Base-by-base conservation (phyloP, 2,329 filamentous ascomycete species). In the Aspergillus aculeatus region DNA sequence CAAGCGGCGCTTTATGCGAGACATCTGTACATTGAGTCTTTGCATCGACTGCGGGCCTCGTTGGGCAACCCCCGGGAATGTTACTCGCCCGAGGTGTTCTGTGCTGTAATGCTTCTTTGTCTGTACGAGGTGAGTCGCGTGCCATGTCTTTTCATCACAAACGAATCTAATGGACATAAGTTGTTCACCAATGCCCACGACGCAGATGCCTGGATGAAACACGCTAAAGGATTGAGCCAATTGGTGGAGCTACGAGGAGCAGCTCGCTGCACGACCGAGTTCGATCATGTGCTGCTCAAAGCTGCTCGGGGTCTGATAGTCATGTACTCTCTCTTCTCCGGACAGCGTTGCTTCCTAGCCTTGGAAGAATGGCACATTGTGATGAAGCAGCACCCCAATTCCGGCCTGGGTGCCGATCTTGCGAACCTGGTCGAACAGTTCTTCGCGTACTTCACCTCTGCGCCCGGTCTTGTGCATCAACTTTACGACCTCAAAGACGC, bases 281-380 rank as follows among this genome's bases (percentile, higher is more conserved):
- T 72, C 50, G 68, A 72, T 21, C 58, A 64, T 16, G 60, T 58
- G 21, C 44, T 72, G 7, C 64, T 72, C 7, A 72, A 71, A 31
- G 62, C 66, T 4, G 65, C 68, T 1, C 62, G 70, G 21, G 69
- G 70, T 2, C 47, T 72, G 16, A 67, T 72, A 54, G 64, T 73
- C 5, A 72, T 73, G 70, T 63, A 73, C 56, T 68, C 69, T 11
- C 62, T 73, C 52, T 73, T 73, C 41, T 66, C 70, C 4, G 67
- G 67, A 1, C 62, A 70, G 51, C 35, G 61, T 50, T 73, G 69
- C 50, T 69, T 72, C 29, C 49, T 71, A 19, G 62, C 65, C 0
- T 68, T 64, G 6, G 31, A 65, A 23, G 59, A 65, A 11, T 73
- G 70, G 70, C 69, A 71, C 53, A 41, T 56, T 7, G 64, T 65